phyloP scores from a whole-genome alignment of 345 rosid species.

The Salix viminalis region DNA sequence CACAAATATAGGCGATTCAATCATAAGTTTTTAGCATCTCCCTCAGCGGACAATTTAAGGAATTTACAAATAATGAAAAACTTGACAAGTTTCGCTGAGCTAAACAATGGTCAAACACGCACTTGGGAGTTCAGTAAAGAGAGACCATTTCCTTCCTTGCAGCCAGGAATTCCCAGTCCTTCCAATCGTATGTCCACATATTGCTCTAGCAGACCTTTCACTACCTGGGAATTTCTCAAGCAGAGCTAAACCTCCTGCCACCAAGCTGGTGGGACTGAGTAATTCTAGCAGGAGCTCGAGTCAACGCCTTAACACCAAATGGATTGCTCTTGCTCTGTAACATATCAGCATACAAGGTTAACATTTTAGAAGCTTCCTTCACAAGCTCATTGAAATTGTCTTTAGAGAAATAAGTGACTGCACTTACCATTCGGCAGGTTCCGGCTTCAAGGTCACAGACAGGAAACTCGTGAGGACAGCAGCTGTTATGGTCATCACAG shows the following conservation, averaged over 20 bases:
- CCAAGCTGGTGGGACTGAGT: background rate
- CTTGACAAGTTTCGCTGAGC: no score
- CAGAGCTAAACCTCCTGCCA: background rate
- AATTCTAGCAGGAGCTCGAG: slow-evolving; percentile 15
- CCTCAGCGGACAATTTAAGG: background rate
- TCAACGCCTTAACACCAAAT: slow-evolving; percentile 18
- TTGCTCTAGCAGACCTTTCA: background rate
- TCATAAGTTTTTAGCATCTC: background rate
- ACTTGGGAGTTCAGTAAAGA: background rate
- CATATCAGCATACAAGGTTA: background rate
- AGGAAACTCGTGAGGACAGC: slow-evolving; percentile 29
- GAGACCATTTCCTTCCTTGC: background rate
- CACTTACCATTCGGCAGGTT: slow-evolving; percentile 21
- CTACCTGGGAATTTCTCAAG: background rate
- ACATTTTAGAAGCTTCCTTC: background rate
- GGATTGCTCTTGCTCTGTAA: slow-evolving; percentile 30
- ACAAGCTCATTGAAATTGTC: background rate
- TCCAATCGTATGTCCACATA: background rate
- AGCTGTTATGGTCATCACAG: slow-evolving; percentile 27
- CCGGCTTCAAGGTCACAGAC: slow-evolving; percentile 26
- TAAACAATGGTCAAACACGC: background rate
- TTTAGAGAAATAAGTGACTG: no score
- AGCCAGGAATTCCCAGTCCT: background rate
- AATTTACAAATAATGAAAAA: slow-evolving; percentile 6
- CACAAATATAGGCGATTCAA: background rate